Percentiles rank a stretch among this genome's conserved stretches.
phyloP scores from a whole-genome alignment of 345 rosid species.

The Euphorbia lathyris region DNA sequence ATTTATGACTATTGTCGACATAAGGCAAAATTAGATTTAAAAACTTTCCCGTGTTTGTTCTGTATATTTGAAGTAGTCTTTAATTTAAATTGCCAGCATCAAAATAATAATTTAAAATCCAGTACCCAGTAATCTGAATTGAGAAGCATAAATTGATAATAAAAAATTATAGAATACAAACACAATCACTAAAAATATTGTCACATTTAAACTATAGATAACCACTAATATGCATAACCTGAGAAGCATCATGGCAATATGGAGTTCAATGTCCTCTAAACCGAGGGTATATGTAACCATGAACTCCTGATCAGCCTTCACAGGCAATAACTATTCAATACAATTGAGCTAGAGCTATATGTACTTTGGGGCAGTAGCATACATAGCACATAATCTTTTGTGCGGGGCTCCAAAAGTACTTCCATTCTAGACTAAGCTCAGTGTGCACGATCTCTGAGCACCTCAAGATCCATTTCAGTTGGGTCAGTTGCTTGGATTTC shows the following conservation, averaged over 20 bases:
- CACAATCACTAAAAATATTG: neutral
- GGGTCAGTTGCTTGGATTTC: slow-evolving; percentile 30
- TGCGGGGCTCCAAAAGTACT: neutral
- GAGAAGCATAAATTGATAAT: neutral
- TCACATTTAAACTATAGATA: neutral
- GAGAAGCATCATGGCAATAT: slow-evolving; percentile 49
- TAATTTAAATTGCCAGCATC: too few species aligned
- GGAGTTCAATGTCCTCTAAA: slow-evolving; percentile 23
- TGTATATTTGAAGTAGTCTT: too few species aligned
- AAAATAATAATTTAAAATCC: neutral
- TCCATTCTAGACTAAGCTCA: neutral
- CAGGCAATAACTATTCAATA: slow-evolving; percentile 31
- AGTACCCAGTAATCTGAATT: neutral
- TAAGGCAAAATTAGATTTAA: too few species aligned
- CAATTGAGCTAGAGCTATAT: slow-evolving; percentile 2
- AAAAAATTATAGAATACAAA: neutral
- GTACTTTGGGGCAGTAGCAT: slow-evolving; percentile 6
- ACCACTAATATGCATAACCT: slow-evolving; percentile 16
- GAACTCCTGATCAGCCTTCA: slow-evolving; percentile 47
- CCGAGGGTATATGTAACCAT: neutral
- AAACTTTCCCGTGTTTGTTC: too few species aligned
- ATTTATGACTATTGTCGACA: too few species aligned
- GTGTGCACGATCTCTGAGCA: slow-evolving; percentile 23
- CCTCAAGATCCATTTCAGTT: slow-evolving; percentile 26
- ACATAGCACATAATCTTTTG: slow-evolving; percentile 2